phyloP scores from a whole-genome alignment of 2,329 filamentous ascomycete genomes.

The Stagonosporopsis rhizophila region DNA sequence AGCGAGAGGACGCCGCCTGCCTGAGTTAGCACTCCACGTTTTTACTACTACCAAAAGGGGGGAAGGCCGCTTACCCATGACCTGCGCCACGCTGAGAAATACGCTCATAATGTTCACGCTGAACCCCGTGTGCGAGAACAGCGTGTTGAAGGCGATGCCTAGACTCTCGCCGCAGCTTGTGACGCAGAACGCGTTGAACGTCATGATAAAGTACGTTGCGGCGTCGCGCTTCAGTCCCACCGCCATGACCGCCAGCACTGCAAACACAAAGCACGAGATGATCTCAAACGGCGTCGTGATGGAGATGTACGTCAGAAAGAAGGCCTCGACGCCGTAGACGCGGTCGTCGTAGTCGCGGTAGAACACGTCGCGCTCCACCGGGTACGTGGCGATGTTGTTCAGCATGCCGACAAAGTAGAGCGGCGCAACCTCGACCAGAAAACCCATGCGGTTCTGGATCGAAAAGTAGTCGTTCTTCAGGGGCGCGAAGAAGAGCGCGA shows the following conservation, averaged over 20 bases:
- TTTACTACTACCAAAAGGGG: neutral
- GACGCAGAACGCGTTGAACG: conserved; percentile 75
- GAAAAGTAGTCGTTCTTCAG: conserved; percentile 72
- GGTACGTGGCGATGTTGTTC: conserved; percentile 79
- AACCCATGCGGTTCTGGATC: conserved; percentile 76
- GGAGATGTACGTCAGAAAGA: conserved; percentile 72
- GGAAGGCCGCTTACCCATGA: conserved; percentile 62
- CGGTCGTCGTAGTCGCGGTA: conserved; percentile 78
- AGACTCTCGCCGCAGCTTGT: conserved; percentile 77
- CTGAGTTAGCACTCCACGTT: conserved; percentile 5
- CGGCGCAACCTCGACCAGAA: conserved; percentile 74
- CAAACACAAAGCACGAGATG: conserved; percentile 69
- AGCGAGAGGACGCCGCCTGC: conserved; percentile 71
- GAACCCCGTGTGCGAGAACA: conserved; percentile 77
- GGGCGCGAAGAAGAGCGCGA: conserved; percentile 68
- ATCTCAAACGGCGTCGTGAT: conserved; percentile 78
- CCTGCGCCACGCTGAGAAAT: conserved; percentile 72
- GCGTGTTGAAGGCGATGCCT: conserved; percentile 81
- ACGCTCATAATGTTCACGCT: conserved; percentile 76
- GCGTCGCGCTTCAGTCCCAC: conserved; percentile 69
- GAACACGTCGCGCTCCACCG: conserved; percentile 75
- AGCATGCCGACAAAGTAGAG: conserved; percentile 79
- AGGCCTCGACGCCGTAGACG: conserved; percentile 74
- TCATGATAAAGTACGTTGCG: conserved; percentile 70
- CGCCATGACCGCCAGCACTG: conserved; percentile 68